Conservation (phyloP, 129 eudicot species). For the Pseudognaphalium luteoalbum region DNA sequence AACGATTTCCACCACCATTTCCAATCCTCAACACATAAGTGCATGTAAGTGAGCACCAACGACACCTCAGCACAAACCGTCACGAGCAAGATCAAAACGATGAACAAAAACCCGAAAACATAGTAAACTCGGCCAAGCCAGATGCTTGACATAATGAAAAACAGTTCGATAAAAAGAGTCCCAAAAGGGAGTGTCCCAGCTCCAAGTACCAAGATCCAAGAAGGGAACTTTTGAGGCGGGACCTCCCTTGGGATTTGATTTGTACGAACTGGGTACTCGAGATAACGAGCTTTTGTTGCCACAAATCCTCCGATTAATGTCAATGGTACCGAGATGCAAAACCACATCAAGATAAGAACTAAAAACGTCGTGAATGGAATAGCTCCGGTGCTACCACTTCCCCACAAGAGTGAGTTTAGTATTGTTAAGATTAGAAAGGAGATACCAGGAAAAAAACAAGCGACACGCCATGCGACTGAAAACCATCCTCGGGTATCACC, state of each 20-base stretch:
- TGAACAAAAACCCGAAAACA: slow-evolving; percentile 39
- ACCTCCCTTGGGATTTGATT: slow-evolving; percentile 45
- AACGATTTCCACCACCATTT: slow-evolving; percentile 50
- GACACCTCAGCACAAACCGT: slow-evolving; percentile 43
- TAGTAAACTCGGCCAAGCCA: slow-evolving; percentile 47
- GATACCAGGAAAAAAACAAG: slow-evolving; percentile 38
- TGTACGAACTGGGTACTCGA: slow-evolving; percentile 42
- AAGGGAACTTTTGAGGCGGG: slow-evolving; percentile 41
- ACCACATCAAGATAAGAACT: slow-evolving; percentile 32
- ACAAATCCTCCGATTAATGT: slow-evolving; percentile 37
- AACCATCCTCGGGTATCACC: slow-evolving; percentile 33
- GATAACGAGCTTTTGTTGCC: slow-evolving; percentile 25
- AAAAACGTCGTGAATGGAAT: slow-evolving; percentile 38
- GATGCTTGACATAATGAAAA: slow-evolving; percentile 43
- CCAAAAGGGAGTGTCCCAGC: slow-evolving; percentile 50
- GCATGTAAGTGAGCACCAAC: slow-evolving; percentile 36
- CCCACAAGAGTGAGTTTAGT: slow-evolving; percentile 38
- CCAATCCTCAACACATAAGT: slow-evolving; percentile 45
- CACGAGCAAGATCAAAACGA: slow-evolving; percentile 34
- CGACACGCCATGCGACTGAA: slow-evolving; percentile 37
- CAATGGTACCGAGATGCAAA: slow-evolving; percentile 38
- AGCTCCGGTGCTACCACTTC: slow-evolving; percentile 36
- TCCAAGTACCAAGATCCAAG: slow-evolving; percentile 40
- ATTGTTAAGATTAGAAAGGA: slow-evolving; percentile 27
- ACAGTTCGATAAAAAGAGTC: slow-evolving; percentile 40